These are phyloP conservation scores for Colletotrichum abscissum DNA, from an alignment of 2,329 filamentous ascomycete genomes.

Conservation along the genomic window DNA sequence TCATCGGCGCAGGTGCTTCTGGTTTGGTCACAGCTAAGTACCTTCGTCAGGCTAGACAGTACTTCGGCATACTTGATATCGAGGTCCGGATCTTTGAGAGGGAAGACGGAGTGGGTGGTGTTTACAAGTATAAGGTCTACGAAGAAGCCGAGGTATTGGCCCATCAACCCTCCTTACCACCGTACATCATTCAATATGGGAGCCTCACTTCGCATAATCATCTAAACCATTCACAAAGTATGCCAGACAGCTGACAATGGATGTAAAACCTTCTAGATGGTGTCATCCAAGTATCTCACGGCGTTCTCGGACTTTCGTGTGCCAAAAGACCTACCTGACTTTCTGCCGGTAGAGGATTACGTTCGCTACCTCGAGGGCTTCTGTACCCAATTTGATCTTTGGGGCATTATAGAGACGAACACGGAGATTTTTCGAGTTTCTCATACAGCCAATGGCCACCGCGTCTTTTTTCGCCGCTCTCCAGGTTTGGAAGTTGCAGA, in stretches of 20 bases:
- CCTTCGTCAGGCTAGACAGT: slow-evolving; percentile 50
- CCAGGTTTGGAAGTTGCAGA: slow-evolving; percentile 12
- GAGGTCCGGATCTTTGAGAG: slow-evolving; percentile 58
- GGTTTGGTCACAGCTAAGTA: slow-evolving; percentile 55
- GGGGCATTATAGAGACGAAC: slow-evolving; percentile 48
- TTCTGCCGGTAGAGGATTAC: slow-evolving; percentile 53
- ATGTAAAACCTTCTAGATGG: slow-evolving; percentile 45
- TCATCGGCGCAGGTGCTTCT: slow-evolving; percentile 56
- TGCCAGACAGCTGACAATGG: neutral
- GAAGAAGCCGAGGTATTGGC: slow-evolving; percentile 56
- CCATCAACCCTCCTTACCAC: neutral
- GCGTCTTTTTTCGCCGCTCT: neutral
- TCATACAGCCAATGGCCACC: slow-evolving; percentile 23
- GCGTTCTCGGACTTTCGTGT: slow-evolving; percentile 62
- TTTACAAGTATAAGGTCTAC: slow-evolving; percentile 59
- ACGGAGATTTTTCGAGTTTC: slow-evolving; percentile 45
- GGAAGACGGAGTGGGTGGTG: slow-evolving; percentile 56
- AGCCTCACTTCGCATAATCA: too few species aligned
- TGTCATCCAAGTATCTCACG: slow-evolving; percentile 62
- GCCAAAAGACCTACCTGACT: slow-evolving; percentile 54
- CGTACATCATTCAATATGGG: neutral
- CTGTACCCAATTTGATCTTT: slow-evolving; percentile 50
- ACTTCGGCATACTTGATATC: slow-evolving; percentile 50
- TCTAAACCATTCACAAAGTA: too few species aligned
- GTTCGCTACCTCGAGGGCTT: slow-evolving; percentile 57